phyloP scores from a whole-genome alignment of 2,329 filamentous ascomycete genomes.

The Fusarium annulatum region DNA sequence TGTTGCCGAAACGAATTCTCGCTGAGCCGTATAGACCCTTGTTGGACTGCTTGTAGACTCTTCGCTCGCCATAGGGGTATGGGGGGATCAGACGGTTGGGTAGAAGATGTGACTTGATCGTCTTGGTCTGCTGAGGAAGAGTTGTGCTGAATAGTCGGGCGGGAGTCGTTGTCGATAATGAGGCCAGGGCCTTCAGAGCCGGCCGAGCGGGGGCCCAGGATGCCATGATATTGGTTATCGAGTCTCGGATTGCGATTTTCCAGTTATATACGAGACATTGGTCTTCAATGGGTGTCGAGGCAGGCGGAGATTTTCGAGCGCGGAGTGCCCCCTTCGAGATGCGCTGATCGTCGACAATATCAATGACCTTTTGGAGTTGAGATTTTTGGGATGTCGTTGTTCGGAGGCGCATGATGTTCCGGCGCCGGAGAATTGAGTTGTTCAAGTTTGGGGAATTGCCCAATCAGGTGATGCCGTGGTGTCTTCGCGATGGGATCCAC shows the following conservation, averaged over 20 bases:
- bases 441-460: not conserved
- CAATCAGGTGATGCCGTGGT: conserved; percentile 52
- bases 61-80: conserved; percentile 79
- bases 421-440: conserved; percentile 25
- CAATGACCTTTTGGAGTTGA: conserved; percentile 28
- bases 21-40: conserved; percentile 76
- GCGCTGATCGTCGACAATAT: conserved; percentile 35
- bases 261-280: conserved; percentile 38
- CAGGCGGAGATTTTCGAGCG: conserved; percentile 14
- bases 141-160: conserved; percentile 54
- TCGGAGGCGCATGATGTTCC: conserved; percentile 44
- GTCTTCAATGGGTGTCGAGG: conserved; percentile 36
- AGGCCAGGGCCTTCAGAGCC: conserved; percentile 31
- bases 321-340: conserved; percentile 33
- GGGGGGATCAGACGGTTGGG: conserved; percentile 65
- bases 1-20: conserved; percentile 83
- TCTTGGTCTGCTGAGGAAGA: conserved; percentile 50
- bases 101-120: conserved; percentile 57
- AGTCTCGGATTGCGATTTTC: not conserved
- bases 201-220: conserved; percentile 39
- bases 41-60: conserved; percentile 83
- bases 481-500: conserved; percentile 43
- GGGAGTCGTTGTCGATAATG: conserved; percentile 25
- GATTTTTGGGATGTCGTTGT: conserved; percentile 39
- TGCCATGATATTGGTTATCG: conserved; percentile 31